Conservation (phyloP, 164 flowering plant genomes). For the Vitis labrusca region DNA sequence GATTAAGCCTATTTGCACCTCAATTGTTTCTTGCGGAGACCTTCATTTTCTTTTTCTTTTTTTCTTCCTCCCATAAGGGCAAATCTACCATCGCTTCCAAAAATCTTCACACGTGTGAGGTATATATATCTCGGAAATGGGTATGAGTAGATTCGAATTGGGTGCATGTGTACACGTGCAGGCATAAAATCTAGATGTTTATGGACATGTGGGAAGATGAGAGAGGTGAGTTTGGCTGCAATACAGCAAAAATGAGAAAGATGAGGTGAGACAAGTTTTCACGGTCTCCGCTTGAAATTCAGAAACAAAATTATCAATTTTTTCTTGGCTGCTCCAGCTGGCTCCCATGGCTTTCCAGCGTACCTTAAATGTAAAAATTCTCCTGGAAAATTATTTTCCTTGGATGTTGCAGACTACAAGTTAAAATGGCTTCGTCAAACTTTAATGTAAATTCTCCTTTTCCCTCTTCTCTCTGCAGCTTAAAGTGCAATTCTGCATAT, state of each 20-base stretch:
- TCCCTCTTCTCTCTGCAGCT: neutral
- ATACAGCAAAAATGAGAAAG: neutral
- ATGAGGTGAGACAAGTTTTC: slow-evolving; percentile 11
- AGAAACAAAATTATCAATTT: slow-evolving; percentile 12
- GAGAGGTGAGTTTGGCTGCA: slow-evolving; percentile 9
- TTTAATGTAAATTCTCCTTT: neutral
- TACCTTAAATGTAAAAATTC: no score
- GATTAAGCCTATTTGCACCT: no score
- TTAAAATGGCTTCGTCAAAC: neutral
- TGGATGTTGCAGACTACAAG: slow-evolving; percentile 2
- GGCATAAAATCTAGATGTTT: neutral
- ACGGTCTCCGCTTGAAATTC: slow-evolving; percentile 2
- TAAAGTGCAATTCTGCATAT: neutral
- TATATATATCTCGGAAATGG: slow-evolving; percentile 4
- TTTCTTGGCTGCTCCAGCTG: slow-evolving; percentile 7
- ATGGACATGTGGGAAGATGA: slow-evolving; percentile 12
- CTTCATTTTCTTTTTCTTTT: neutral
- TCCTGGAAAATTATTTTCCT: neutral
- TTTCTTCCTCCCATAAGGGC: neutral
- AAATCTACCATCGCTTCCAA: neutral
- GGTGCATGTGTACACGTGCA: neutral
- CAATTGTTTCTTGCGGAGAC: neutral
- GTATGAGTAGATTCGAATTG: neutral
- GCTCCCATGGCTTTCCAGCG: no score
- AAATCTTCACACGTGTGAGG: slow-evolving; percentile 17